Conservation (phyloP, 2,329 filamentous ascomycete genomes). For the Byssothecium circinans region DNA sequence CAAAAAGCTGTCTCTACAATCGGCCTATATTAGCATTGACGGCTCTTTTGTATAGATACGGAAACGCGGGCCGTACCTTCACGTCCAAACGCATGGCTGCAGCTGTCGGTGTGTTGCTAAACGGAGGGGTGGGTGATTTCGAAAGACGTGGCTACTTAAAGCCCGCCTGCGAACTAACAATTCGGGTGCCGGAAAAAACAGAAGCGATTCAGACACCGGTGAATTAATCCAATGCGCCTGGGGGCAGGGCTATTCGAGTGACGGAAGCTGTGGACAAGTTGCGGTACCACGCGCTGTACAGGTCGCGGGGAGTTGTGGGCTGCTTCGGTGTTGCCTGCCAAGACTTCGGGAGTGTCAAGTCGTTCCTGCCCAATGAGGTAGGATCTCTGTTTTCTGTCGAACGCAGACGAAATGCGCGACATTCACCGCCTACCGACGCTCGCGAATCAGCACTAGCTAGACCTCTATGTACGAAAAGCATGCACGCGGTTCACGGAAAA, state of each 20-base stretch:
- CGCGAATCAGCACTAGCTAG: conserved; percentile 4
- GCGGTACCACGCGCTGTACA: conserved; percentile 3
- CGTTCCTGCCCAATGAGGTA: conserved; percentile 23
- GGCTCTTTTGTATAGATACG: neutral
- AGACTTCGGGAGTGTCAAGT: conserved; percentile 31
- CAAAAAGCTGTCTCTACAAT: conserved; percentile 75
- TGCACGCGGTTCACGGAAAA: too few species aligned
- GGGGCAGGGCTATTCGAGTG: neutral
- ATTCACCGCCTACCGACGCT: conserved; percentile 12
- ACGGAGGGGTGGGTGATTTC: conserved; percentile 28
- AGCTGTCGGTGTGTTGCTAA: conserved; percentile 24
- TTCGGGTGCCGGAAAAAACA: neutral
- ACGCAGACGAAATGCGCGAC: conserved; percentile 25
- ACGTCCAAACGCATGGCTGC: conserved; percentile 50
- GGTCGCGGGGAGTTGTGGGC: conserved; percentile 20
- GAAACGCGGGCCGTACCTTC: conserved; percentile 39
- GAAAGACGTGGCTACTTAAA: conserved; percentile 44
- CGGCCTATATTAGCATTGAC: conserved; percentile 43
- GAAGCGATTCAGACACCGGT: neutral
- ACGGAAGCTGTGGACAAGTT: conserved; percentile 7
- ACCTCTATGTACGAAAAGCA: neutral
- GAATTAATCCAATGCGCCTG: neutral
- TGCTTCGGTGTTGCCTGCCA: conserved; percentile 29
- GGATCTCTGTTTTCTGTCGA: conserved; percentile 18
- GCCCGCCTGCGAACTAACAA: conserved; percentile 35